These are phyloP conservation scores for Fomitopsis palustris DNA, from an alignment of 1,284 basidiomycete genomes.

Conservation along the genomic window DNA sequence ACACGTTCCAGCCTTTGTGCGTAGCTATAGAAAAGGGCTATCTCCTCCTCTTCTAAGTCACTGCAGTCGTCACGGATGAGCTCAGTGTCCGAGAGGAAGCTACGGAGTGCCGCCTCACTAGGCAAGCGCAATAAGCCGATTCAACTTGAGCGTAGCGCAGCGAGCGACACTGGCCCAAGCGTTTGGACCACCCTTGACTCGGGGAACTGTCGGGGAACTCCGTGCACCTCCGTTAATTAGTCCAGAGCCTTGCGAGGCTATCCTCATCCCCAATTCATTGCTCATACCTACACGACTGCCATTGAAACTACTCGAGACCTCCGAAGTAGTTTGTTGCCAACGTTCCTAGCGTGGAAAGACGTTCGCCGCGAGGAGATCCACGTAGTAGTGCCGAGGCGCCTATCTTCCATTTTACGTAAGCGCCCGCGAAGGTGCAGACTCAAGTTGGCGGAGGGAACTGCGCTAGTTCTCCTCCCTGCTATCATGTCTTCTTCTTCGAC, in stretches of 20 bases:
- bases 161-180: too few relatives aligned
- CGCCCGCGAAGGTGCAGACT: neutral
- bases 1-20: neutral
- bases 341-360: too few relatives aligned
- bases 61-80: neutral
- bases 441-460: neutral
- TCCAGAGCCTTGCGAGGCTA: neutral
- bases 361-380: neutral
- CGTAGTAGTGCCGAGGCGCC: neutral
- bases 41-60: neutral
- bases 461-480: conserved; percentile 17
- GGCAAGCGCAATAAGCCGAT: too few relatives aligned
- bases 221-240: neutral
- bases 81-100: neutral
- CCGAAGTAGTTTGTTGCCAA: neutral
- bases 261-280: neutral
- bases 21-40: neutral
- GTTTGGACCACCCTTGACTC: too few relatives aligned
- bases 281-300: neutral
- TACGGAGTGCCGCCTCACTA: too few relatives aligned
- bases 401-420: conserved; percentile 1
- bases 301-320: neutral
- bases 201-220: neutral
- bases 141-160: too few relatives aligned
- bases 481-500: conserved; percentile 53